Conservation (phyloP, 345 rosid genomes). For the Ailanthus altissimus region DNA sequence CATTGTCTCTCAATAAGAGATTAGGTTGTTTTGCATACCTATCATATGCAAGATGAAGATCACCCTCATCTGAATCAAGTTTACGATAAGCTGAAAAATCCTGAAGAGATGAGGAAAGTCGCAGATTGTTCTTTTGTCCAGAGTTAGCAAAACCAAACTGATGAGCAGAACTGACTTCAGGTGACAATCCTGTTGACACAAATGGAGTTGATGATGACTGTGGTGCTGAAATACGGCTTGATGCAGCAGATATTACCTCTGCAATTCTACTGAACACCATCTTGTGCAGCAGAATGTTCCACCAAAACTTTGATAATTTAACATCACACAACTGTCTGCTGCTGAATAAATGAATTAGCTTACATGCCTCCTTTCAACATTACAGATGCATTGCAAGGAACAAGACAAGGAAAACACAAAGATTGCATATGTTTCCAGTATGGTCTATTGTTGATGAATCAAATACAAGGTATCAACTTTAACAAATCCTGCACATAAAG, state of each 20-base stretch:
- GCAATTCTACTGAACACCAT: constrained; percentile 73
- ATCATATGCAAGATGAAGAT: constrained; percentile 42
- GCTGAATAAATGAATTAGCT: neutral
- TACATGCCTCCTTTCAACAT: constrained; percentile 1
- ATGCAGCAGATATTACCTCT: constrained; percentile 44
- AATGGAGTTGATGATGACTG: constrained; percentile 48
- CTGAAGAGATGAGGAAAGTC: constrained; percentile 85
- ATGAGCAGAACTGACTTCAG: constrained; percentile 35
- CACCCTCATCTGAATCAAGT: constrained; percentile 58
- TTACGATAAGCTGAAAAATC: constrained; percentile 67
- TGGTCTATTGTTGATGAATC: neutral
- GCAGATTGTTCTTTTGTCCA: constrained; percentile 55
- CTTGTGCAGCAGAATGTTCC: constrained; percentile 9
- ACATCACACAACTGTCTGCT: neutral
- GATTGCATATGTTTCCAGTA: neutral
- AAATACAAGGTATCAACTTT: neutral
- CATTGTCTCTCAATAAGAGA: constrained; percentile 53
- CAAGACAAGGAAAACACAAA: neutral
- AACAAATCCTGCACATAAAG: constrained; percentile 14
- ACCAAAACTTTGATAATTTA: neutral
- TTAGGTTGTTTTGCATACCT: constrained; percentile 38
- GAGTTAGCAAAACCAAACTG: constrained; percentile 38
- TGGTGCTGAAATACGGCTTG: constrained; percentile 37
- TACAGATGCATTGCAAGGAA: neutral
- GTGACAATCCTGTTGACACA: constrained; percentile 46